Percentiles rank a stretch among this genome's conserved stretches.
Conservation (phyloP, 2,329 filamentous ascomycete genomes). For the Nemania sp. region DNA sequence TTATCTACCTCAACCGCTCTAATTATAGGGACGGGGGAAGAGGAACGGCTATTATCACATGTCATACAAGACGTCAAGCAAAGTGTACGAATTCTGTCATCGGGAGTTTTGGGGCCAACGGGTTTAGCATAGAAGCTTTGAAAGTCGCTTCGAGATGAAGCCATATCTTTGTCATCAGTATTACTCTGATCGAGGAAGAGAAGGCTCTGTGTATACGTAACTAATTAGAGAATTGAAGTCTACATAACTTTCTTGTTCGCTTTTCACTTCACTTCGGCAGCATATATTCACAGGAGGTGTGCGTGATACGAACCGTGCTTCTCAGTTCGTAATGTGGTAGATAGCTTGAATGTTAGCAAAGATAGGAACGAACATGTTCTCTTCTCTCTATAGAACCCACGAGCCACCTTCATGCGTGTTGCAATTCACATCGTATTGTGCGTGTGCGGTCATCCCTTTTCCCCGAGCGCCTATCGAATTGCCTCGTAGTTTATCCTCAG, state of each 20-base stretch:
- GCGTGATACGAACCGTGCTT: not conserved
- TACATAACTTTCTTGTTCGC: slow-evolving; percentile 24
- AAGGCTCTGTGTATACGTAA: slow-evolving; percentile 8
- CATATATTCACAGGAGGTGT: not conserved
- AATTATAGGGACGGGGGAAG: too few relatives aligned
- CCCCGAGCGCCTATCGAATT: too few relatives aligned
- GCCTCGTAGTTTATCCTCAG: too few relatives aligned
- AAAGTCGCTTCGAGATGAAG: slow-evolving; percentile 10
- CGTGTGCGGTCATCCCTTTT: too few relatives aligned
- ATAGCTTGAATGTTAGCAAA: too few relatives aligned
- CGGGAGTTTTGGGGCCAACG: slow-evolving; percentile 20
- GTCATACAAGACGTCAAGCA: slow-evolving; percentile 10
- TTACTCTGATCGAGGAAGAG: slow-evolving; percentile 1
- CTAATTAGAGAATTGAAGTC: slow-evolving; percentile 15
- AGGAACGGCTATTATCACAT: too few relatives aligned
- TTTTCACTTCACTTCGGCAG: slow-evolving; percentile 14
- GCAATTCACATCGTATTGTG: too few relatives aligned
- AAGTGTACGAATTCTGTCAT: slow-evolving; percentile 26
- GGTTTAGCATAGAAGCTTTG: slow-evolving; percentile 20
- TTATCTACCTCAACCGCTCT: too few relatives aligned
- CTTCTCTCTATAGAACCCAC: not conserved
- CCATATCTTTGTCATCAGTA: slow-evolving; percentile 1
- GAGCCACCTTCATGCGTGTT: too few relatives aligned
- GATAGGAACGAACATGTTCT: not conserved
- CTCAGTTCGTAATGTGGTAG: too few relatives aligned